phyloP scores from a whole-genome alignment of 352 stramenopile genomes.

The Halophytophthora batemanensis region DNA sequence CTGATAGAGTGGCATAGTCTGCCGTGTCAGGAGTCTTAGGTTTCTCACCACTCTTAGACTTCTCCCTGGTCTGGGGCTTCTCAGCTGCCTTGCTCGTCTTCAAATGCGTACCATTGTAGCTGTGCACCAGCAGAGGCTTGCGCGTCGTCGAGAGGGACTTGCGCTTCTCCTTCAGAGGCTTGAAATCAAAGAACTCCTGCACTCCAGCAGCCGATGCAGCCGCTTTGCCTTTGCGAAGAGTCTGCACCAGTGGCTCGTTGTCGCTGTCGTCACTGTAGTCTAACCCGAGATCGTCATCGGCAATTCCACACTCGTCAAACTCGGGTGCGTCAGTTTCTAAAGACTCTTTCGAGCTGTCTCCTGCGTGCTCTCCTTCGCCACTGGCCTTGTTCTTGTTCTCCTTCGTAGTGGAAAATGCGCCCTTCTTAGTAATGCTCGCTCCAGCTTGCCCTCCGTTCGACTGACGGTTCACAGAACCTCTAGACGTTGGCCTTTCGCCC shows the following conservation, averaged over 20 bases:
- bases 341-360: conserved; percentile 11
- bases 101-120: conserved; percentile 16
- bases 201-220: conserved; percentile 16
- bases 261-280: conserved; percentile 40
- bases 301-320: conserved; percentile 27
- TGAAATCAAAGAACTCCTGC: conserved; percentile 40
- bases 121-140: conserved; percentile 30
- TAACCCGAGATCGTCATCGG: conserved; percentile 32
- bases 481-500: background rate
- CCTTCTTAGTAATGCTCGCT: background rate
- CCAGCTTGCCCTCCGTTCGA: background rate
- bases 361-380: conserved; percentile 11
- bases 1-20: no score
- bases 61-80: background rate
- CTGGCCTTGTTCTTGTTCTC: conserved; percentile 1
- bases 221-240: conserved; percentile 9
- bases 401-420: background rate
- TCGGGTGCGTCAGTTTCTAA: conserved; percentile 40
- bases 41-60: no score
- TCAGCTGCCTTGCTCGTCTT: conserved; percentile 7
- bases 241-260: conserved; percentile 2
- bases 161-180: conserved; percentile 25
- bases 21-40: no score
- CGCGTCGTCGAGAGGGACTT: conserved; percentile 16
- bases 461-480: conserved; percentile 1